phyloP scores from a whole-genome alignment of 1,284 basidiomycete species.

The Heterobasidion irregulare region DNA sequence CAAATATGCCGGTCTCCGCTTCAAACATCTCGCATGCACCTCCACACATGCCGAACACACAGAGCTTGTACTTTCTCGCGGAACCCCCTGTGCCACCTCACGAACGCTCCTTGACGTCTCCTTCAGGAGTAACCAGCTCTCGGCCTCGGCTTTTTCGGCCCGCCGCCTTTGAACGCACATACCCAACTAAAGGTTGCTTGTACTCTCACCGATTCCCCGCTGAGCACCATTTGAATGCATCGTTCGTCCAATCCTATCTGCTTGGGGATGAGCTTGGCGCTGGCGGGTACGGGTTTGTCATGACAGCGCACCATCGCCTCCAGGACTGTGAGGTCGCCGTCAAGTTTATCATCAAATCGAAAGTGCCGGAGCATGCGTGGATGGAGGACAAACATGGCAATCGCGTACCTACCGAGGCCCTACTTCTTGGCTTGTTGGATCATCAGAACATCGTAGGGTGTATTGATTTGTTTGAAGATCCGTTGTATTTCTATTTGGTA shows the following conservation, averaged over 20 bases:
- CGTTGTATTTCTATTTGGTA: slow-evolving; percentile 80
- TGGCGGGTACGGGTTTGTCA: slow-evolving; percentile 91
- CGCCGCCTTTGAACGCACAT: slow-evolving; percentile 1
- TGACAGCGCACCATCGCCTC: slow-evolving; percentile 58
- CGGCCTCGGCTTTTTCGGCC: background rate
- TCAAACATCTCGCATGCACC: background rate
- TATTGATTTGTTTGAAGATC: slow-evolving; percentile 79
- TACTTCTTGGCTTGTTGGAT: slow-evolving; percentile 65
- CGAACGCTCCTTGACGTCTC: background rate
- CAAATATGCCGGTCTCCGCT: too few species aligned
- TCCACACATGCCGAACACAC: background rate
- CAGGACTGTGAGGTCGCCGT: slow-evolving; percentile 72
- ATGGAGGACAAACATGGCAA: slow-evolving; percentile 56
- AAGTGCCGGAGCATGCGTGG: slow-evolving; percentile 77
- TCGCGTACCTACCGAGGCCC: slow-evolving; percentile 73
- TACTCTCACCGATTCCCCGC: slow-evolving; percentile 53
- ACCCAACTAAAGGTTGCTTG: slow-evolving; percentile 17
- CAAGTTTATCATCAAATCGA: slow-evolving; percentile 87
- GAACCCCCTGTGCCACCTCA: background rate
- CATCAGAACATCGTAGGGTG: slow-evolving; percentile 82
- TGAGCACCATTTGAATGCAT: slow-evolving; percentile 53
- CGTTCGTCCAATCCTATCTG: slow-evolving; percentile 61
- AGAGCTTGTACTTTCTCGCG: background rate
- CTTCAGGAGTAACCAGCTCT: background rate
- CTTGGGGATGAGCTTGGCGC: slow-evolving; percentile 79